Percentiles rank a stretch among this genome's conserved stretches.
Conservation (phyloP, 2,329 filamentous ascomycete genomes). For the Fusarium guadeloupense region DNA sequence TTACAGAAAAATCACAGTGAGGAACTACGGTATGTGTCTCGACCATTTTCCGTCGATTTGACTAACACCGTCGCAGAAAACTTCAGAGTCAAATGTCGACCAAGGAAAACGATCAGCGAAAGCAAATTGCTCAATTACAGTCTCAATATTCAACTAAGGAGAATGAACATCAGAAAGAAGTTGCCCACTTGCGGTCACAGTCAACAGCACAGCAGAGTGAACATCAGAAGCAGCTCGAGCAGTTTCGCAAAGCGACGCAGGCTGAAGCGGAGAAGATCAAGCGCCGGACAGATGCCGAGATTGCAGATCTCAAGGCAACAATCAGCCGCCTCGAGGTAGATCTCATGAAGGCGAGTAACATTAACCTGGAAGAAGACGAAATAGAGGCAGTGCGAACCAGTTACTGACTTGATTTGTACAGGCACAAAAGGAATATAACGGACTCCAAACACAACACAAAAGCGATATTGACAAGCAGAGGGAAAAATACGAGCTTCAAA, state of each 20-base stretch:
- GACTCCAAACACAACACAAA: constrained; percentile 28
- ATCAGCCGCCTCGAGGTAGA: constrained; percentile 70
- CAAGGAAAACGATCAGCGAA: constrained; percentile 46
- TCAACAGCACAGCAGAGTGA: constrained; percentile 42
- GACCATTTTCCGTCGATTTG: neutral
- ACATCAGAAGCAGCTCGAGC: constrained; percentile 55
- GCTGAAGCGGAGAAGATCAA: constrained; percentile 60
- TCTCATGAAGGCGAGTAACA: constrained; percentile 62
- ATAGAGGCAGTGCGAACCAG: neutral
- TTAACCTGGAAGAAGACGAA: neutral
- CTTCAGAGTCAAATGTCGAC: constrained; percentile 45
- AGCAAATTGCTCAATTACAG: constrained; percentile 41
- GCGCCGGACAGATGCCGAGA: constrained; percentile 66
- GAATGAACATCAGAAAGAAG: constrained; percentile 40
- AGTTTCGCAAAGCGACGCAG: constrained; percentile 58
- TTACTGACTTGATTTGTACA: constrained; percentile 43
- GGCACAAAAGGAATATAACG: constrained; percentile 65
- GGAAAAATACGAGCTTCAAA: constrained; percentile 15
- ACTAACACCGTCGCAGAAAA: constrained; percentile 40
- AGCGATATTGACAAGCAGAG: constrained; percentile 27
- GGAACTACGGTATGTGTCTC: constrained; percentile 62
- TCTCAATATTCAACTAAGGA: constrained; percentile 45
- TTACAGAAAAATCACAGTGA: constrained; percentile 76
- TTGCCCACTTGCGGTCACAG: constrained; percentile 37
- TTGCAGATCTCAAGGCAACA: constrained; percentile 68